These are phyloP conservation scores for Ceratobasidium sp. DNA, from an alignment of 1,284 basidiomycete genomes.

Conservation along the genomic window DNA sequence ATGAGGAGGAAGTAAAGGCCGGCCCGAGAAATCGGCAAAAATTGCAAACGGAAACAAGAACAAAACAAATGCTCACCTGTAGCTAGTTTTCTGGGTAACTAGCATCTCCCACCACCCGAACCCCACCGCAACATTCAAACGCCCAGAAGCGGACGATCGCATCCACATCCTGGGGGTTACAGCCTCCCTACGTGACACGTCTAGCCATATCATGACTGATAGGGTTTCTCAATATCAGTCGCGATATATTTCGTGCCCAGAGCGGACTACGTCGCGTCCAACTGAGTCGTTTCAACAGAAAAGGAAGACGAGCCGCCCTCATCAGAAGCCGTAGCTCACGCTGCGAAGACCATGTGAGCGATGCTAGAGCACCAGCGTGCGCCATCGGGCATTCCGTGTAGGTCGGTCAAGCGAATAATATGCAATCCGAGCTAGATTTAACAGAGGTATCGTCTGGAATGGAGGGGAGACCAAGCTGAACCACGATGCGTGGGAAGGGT, in stretches of 20 bases:
- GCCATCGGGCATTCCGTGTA: slow-evolving; percentile 99
- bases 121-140: slow-evolving; percentile 97
- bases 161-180: slow-evolving; percentile 95
- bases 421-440: slow-evolving; percentile 76
- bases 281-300: slow-evolving; percentile 66
- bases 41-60: no score
- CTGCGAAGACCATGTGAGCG: slow-evolving; percentile 94
- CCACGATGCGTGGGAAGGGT: slow-evolving; percentile 89
- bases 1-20: no score
- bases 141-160: slow-evolving; percentile 96
- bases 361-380: slow-evolving; percentile 82
- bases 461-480: slow-evolving; percentile 84
- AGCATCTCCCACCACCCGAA: slow-evolving; percentile 96
- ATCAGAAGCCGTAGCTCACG: slow-evolving; percentile 94
- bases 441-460: slow-evolving; percentile 94
- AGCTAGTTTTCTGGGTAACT: slow-evolving; percentile 98
- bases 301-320: slow-evolving; percentile 66
- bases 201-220: slow-evolving; percentile 91
- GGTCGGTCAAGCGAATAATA: slow-evolving; percentile 92
- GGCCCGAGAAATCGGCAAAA: background rate
- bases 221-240: slow-evolving; percentile 90
- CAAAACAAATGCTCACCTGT: slow-evolving; percentile 62
- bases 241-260: slow-evolving; percentile 81
- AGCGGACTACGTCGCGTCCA: slow-evolving; percentile 77
- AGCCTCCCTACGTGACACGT: slow-evolving; percentile 94